These are phyloP conservation scores for Agrocybe praecox DNA, from an alignment of 768 basidiomycete species.

Conservation along the genomic window DNA sequence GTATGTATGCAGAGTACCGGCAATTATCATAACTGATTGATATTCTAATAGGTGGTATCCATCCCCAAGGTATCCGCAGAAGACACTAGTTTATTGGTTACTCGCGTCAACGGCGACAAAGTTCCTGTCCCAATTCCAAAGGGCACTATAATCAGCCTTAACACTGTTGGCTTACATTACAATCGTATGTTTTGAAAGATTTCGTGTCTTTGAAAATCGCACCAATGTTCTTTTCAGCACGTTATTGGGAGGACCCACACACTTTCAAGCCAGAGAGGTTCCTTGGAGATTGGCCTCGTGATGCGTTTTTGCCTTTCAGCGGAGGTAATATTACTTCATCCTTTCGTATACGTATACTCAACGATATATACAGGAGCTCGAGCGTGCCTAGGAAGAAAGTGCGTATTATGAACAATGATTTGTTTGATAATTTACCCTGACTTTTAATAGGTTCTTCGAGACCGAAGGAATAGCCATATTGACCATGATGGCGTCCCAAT, in stretches of 20 bases:
- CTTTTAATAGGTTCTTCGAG: slow-evolving; percentile 42
- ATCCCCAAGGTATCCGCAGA: slow-evolving; percentile 36
- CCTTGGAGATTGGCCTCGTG: slow-evolving; percentile 50
- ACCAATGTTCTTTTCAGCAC: slow-evolving; percentile 31
- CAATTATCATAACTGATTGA: neutral
- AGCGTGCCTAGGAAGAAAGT: slow-evolving; percentile 26
- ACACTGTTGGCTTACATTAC: slow-evolving; percentile 47
- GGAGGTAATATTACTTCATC: slow-evolving; percentile 26
- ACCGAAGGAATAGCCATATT: slow-evolving; percentile 54
- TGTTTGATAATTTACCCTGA: neutral
- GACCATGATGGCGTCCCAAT: slow-evolving; percentile 43
- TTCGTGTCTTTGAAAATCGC: neutral
- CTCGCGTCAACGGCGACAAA: slow-evolving; percentile 40
- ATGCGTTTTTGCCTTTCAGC: slow-evolving; percentile 58
- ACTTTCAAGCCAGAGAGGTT: slow-evolving; percentile 49
- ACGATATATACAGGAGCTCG: slow-evolving; percentile 15
- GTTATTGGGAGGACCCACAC: slow-evolving; percentile 57
- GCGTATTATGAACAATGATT: neutral
- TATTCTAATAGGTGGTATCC: neutral
- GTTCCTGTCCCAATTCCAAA: slow-evolving; percentile 42
- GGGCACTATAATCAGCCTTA: slow-evolving; percentile 37
- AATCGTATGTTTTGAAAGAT: slow-evolving; percentile 37
- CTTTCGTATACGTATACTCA: neutral
- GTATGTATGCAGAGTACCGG: slow-evolving; percentile 23
- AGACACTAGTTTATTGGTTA: slow-evolving; percentile 41